phyloP scores from a whole-genome alignment of 1,284 basidiomycete species.

The Crucibulum parvulum region DNA sequence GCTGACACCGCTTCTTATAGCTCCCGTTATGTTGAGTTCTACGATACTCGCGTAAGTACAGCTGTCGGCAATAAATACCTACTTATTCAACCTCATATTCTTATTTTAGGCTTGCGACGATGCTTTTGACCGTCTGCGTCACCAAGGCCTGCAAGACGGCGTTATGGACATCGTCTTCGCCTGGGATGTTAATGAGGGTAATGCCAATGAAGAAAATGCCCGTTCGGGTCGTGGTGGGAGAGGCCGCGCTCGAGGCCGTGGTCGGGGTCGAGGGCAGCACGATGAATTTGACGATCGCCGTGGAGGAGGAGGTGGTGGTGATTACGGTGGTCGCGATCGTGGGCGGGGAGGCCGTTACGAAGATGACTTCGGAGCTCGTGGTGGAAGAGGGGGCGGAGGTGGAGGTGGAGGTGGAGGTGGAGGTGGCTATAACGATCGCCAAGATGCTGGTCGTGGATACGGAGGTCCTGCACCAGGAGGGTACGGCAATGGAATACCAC shows the following conservation, averaged over 20 bases:
- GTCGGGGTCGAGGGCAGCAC: slow-evolving; percentile 38
- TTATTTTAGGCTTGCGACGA: slow-evolving; percentile 69
- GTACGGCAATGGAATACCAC: slow-evolving; percentile 11
- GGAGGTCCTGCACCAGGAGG: slow-evolving; percentile 19
- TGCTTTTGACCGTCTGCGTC: slow-evolving; percentile 82
- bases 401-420: slow-evolving; percentile 34
- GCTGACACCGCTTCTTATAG: slow-evolving; percentile 43
- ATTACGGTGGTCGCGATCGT: slow-evolving; percentile 38
- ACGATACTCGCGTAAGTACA: slow-evolving; percentile 77
- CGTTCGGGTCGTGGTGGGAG: slow-evolving; percentile 46
- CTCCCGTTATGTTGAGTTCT: slow-evolving; percentile 88
- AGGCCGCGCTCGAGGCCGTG: slow-evolving; percentile 39
- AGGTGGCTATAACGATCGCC: slow-evolving; percentile 46
- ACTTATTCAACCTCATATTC: slow-evolving; percentile 17
- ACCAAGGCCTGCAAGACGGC: slow-evolving; percentile 84
- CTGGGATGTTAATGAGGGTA: slow-evolving; percentile 70
- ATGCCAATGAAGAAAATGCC: slow-evolving; percentile 18
- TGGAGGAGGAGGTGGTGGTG: slow-evolving; percentile 40
- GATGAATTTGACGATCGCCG: slow-evolving; percentile 44
- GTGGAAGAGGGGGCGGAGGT: slow-evolving; percentile 45
- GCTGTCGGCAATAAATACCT: slow-evolving; percentile 6
- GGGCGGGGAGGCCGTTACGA: slow-evolving; percentile 50
- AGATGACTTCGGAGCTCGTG: slow-evolving; percentile 50
- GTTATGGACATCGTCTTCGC: slow-evolving; percentile 87
- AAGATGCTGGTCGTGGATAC: slow-evolving; percentile 39